These are phyloP conservation scores for Malassezia psittaci DNA, from an alignment of 1,284 basidiomycete species.

Conservation along the genomic window DNA sequence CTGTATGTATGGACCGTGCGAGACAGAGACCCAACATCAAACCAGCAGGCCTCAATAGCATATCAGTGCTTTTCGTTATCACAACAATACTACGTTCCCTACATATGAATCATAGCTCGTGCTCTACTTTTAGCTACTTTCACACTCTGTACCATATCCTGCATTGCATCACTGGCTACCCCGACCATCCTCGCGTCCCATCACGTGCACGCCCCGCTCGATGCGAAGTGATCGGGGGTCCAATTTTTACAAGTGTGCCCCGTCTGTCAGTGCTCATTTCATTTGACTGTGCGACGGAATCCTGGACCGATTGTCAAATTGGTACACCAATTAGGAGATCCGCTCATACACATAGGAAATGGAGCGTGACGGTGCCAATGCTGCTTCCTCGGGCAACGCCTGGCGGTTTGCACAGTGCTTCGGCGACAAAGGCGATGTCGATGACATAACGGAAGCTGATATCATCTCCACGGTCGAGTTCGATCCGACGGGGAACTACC, in stretches of 20 bases:
- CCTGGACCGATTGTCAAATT: background rate
- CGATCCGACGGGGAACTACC: constrained; percentile 96
- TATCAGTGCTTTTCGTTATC: too few species aligned
- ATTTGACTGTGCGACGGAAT: background rate
- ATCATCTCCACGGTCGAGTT: constrained; percentile 82
- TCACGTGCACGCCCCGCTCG: background rate
- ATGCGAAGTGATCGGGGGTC: background rate
- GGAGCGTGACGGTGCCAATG: constrained; percentile 27
- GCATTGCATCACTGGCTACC: too few species aligned
- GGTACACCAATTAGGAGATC: too few species aligned
- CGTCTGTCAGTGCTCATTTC: background rate
- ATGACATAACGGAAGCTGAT: constrained; percentile 94
- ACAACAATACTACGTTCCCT: too few species aligned
- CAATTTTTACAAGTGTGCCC: background rate
- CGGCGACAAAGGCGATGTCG: constrained; percentile 66
- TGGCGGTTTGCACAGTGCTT: constrained; percentile 99
- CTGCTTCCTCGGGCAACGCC: constrained; percentile 36
- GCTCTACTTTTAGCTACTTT: too few species aligned
- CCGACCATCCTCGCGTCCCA: background rate
- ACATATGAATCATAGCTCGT: too few species aligned
- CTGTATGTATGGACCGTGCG: constrained; percentile 13
- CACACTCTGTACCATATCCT: too few species aligned
- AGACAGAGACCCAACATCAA: background rate
- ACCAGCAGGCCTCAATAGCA: too few species aligned
- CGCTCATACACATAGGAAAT: constrained; percentile 3